These are phyloP conservation scores for Flaveria trinervia DNA, from an alignment of 129 eudicot genomes.

Conservation along the genomic window DNA sequence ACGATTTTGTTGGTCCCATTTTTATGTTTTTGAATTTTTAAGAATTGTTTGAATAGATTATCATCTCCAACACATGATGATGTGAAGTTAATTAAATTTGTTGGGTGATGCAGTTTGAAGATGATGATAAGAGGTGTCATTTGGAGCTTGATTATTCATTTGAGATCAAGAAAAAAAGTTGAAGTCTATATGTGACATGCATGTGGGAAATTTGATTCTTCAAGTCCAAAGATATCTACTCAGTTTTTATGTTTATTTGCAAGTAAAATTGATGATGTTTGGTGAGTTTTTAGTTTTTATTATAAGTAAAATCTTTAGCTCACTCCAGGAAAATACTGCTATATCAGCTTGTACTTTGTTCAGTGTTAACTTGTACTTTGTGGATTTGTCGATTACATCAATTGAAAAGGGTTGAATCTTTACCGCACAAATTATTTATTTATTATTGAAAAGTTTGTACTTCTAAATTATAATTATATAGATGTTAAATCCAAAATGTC, in stretches of 20 bases:
- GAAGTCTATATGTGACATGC: not conserved
- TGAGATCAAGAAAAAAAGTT: constrained; percentile 63
- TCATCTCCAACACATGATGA: not conserved
- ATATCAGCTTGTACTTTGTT: constrained; percentile 23
- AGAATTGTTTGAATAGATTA: not conserved
- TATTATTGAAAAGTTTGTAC: not conserved
- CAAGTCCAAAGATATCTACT: constrained; percentile 19
- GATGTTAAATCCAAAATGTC: no score
- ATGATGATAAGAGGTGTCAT: constrained; percentile 76
- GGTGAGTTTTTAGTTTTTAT: constrained; percentile 27
- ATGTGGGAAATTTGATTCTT: constrained; percentile 22
- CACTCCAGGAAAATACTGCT: not conserved
- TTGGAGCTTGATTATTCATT: constrained; percentile 82
- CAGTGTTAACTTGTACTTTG: constrained; percentile 28
- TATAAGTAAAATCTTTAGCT: constrained; percentile 10
- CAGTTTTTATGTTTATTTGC: not conserved
- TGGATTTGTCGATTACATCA: constrained; percentile 7
- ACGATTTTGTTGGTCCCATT: constrained; percentile 21
- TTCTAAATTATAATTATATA: not conserved
- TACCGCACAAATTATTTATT: not conserved
- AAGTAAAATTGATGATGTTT: constrained; percentile 27
- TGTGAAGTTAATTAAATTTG: not conserved
- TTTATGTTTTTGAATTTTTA: not conserved
- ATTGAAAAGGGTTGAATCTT: not conserved
- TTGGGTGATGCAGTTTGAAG: constrained; percentile 66